Evolutionary conservation across 495 filamentous ascomycete species (phyloP).

Genomic region (Cercophora sp.): DNA sequence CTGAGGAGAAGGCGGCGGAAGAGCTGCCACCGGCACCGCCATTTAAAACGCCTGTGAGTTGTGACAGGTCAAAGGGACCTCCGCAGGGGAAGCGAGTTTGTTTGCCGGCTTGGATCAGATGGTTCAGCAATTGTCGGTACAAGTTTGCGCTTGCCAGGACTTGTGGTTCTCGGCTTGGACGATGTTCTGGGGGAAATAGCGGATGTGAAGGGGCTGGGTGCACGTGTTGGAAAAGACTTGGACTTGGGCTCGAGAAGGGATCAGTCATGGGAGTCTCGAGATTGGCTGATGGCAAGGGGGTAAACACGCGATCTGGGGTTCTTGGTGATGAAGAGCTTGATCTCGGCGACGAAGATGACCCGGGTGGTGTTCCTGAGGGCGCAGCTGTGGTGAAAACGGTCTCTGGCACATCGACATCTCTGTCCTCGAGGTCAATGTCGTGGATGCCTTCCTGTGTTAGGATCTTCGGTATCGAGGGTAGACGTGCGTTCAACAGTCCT

Average conservation of each 20-base stretch:
- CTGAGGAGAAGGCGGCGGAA: neutral
- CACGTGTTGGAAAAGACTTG: neutral
- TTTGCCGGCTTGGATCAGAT: neutral
- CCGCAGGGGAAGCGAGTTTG: neutral
- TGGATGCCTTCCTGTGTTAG: neutral
- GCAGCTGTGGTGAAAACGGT: neutral
- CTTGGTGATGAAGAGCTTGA: neutral
- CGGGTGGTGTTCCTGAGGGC: neutral
- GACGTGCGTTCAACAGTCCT: neutral
- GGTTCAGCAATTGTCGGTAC: neutral
- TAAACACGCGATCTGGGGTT: neutral
- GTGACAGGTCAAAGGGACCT: neutral
- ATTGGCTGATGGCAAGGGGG: neutral
- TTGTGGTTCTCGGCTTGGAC: neutral
- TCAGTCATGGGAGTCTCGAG: constrained; percentile 1
- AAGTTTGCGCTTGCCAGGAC: neutral
- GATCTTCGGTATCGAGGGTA: neutral
- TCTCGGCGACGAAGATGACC: too few species aligned
- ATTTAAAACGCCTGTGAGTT: neutral
- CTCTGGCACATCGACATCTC: neutral
- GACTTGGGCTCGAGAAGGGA: neutral
- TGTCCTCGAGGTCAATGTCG: neutral
- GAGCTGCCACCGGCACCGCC: neutral
- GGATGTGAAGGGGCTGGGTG: neutral
- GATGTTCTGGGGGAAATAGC: neutral